Percentiles rank a stretch among this genome's conserved stretches.
phyloP scores from a whole-genome alignment of 768 basidiomycete genomes.

The Tricholoma sp. region DNA sequence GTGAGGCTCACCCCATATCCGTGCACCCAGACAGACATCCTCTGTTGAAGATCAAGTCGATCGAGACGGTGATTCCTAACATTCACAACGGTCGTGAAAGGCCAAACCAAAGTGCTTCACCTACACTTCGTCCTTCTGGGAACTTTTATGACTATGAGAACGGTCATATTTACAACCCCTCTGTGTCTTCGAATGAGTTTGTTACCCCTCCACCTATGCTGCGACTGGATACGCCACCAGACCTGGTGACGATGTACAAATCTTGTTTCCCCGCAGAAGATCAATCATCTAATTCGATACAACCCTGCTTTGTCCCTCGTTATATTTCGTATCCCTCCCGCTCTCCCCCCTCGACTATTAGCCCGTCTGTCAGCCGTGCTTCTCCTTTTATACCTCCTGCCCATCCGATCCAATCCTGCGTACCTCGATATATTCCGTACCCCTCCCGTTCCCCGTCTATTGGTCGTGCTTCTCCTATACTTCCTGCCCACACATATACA shows the following conservation, averaged over 20 bases:
- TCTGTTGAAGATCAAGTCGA: slow-evolving; percentile 64
- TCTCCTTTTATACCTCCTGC: background rate
- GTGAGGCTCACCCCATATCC: slow-evolving; percentile 76
- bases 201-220: background rate
- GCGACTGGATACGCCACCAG: background rate
- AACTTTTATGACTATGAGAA: slow-evolving; percentile 6
- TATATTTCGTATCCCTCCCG: background rate
- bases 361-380: background rate
- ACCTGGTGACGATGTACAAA: background rate
- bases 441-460: background rate
- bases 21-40: slow-evolving; percentile 70
- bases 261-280: background rate
- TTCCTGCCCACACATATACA: background rate
- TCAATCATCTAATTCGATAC: background rate
- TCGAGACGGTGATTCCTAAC: slow-evolving; percentile 37
- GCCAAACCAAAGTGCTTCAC: background rate
- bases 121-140: background rate
- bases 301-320: background rate
- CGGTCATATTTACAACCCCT: slow-evolving; percentile 18
- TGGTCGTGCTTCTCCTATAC: background rate
- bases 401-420: background rate
- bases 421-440: background rate
- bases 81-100: background rate
- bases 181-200: background rate
- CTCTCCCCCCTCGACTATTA: background rate